phyloP scores from a whole-genome alignment of 1,139 yeast genomes.

The Pichia sp. region DNA sequence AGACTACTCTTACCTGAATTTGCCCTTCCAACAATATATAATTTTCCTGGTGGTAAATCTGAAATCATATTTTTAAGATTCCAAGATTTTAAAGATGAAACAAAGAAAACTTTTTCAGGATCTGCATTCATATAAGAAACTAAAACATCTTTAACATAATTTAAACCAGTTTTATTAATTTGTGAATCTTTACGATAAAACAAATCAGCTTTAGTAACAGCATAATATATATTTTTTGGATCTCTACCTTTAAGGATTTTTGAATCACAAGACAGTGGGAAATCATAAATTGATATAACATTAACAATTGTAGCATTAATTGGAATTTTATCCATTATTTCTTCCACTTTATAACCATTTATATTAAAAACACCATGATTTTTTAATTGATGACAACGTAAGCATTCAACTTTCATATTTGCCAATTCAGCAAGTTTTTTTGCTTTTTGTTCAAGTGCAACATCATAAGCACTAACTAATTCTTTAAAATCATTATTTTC shows the following conservation, averaged over 20 bases:
- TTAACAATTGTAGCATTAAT: slow-evolving; percentile 46
- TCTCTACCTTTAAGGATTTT: slow-evolving; percentile 34
- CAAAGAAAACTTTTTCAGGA: slow-evolving; percentile 41
- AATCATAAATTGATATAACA: slow-evolving; percentile 60
- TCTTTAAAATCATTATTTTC: background rate
- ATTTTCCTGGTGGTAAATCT: slow-evolving; percentile 35
- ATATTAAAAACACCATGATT: slow-evolving; percentile 36
- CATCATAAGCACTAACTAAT: background rate
- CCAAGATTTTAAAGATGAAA: slow-evolving; percentile 52
- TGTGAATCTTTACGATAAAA: slow-evolving; percentile 35
- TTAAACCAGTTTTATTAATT: slow-evolving; percentile 34
- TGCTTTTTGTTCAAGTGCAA: slow-evolving; percentile 2
- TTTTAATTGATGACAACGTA: slow-evolving; percentile 50
- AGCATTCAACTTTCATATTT: slow-evolving; percentile 31
- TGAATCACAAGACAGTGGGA: slow-evolving; percentile 55
- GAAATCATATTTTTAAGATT: slow-evolving; percentile 34
- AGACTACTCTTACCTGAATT: slow-evolving; percentile 75
- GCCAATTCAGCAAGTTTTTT: slow-evolving; percentile 2
- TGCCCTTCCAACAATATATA: slow-evolving; percentile 64
- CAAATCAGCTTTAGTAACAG: slow-evolving; percentile 56
- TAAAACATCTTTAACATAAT: slow-evolving; percentile 42
- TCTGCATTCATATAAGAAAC: slow-evolving; percentile 36
- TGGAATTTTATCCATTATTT: slow-evolving; percentile 42
- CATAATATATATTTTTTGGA: slow-evolving; percentile 39
- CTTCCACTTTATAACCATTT: slow-evolving; percentile 34